Conservation (phyloP, 1,139 yeast species). For the Pichia sp. region DNA sequence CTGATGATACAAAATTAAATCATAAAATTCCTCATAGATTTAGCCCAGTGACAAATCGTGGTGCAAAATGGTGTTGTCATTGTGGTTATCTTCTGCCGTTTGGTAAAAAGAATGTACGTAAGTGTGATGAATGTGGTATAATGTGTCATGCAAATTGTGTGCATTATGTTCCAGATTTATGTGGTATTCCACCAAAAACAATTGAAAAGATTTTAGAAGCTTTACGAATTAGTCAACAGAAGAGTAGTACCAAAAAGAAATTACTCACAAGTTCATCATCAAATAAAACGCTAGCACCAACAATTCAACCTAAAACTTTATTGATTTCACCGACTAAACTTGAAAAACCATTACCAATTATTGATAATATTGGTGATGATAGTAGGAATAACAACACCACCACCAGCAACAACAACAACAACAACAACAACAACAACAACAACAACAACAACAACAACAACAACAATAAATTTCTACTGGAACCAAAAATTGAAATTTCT, state of each 20-base stretch:
- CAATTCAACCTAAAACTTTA: background rate
- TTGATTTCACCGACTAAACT: background rate
- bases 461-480: background rate
- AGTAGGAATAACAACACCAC: background rate
- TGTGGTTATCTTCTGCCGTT: conserved; percentile 95
- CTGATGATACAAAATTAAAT: conserved; percentile 85
- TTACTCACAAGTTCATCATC: background rate
- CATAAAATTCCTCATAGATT: conserved; percentile 96
- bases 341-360: background rate
- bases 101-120: conserved; percentile 91
- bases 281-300: background rate
- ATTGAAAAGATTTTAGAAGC: conserved; percentile 85
- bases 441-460: background rate
- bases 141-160: conserved; percentile 93
- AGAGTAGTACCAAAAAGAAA: conserved; percentile 16
- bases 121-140: conserved; percentile 90
- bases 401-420: background rate
- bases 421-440: background rate
- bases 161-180: conserved; percentile 92
- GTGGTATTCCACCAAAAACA: conserved; percentile 98
- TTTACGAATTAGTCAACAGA: conserved; percentile 68
- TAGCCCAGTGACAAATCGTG: conserved; percentile 83
- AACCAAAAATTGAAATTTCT: background rate
- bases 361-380: background rate
- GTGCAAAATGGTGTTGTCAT: conserved; percentile 99